These are phyloP conservation scores for Coniosporium uncinatum DNA, from an alignment of 2,329 filamentous ascomycete species.

Conservation along the genomic window DNA sequence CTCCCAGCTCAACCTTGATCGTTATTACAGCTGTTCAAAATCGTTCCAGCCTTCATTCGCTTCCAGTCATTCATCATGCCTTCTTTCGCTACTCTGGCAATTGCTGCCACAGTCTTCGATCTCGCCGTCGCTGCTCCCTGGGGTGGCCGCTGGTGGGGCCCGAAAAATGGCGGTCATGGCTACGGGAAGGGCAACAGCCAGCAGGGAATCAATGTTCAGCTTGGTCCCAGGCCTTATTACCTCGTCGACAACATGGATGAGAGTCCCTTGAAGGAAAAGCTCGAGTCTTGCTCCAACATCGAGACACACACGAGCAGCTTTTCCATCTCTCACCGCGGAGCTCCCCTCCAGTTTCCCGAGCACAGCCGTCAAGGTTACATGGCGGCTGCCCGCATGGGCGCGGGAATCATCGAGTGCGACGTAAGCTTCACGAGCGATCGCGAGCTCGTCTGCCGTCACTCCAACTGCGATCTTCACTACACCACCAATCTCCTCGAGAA, in stretches of 20 bases:
- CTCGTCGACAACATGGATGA: conserved; percentile 29
- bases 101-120: neutral
- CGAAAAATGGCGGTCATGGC: neutral
- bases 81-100: neutral
- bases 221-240: conserved; percentile 26
- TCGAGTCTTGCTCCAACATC: conserved; percentile 26
- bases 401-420: conserved; percentile 28
- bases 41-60: neutral
- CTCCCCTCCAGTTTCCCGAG: conserved; percentile 26
- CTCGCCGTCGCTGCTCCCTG: neutral
- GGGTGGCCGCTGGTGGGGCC: neutral
- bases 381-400: conserved; percentile 24
- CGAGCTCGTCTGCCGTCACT: conserved; percentile 28
- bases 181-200: conserved; percentile 6
- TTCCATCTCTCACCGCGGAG: conserved; percentile 26
- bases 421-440: conserved; percentile 28
- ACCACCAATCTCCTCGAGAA: conserved; percentile 27
- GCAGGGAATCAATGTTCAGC: conserved; percentile 21
- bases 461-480: conserved; percentile 28
- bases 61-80: neutral
- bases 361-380: conserved; percentile 21
- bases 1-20: no score
- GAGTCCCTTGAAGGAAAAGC: conserved; percentile 24
- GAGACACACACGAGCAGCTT: conserved; percentile 24
- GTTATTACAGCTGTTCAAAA: no score